A percentile compares a stretch with the other conserved stretches of the same genome.
phyloP scores from a whole-genome alignment of 163 green algal species.

The Chlamydomonas reinhardtii region DNA sequence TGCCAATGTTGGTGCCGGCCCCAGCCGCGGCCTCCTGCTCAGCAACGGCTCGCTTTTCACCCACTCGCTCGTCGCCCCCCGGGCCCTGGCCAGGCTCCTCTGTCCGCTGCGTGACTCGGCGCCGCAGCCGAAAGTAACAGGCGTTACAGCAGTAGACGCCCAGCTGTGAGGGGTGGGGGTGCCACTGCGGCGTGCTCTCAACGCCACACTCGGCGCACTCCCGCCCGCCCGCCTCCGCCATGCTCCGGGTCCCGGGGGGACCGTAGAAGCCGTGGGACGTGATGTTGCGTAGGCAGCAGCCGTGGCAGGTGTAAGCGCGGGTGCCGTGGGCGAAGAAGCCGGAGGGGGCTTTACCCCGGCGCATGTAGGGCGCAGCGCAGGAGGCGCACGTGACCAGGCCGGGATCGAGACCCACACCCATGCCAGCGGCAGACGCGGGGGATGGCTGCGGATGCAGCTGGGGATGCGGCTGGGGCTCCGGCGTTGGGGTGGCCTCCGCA shows the following conservation, averaged over 20 bases:
- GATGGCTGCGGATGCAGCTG: too few species aligned
- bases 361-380: neutral
- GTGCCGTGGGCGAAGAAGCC: conserved; percentile 11
- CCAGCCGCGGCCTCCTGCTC: too few species aligned
- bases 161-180: neutral
- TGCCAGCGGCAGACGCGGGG: too few species aligned
- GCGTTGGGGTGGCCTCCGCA: too few species aligned
- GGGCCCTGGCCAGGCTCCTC: too few species aligned
- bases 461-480: neutral
- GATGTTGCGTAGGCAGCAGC: neutral
- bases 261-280: neutral
- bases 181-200: neutral
- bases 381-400: neutral
- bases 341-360: neutral
- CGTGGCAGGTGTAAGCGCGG: conserved; percentile 9
- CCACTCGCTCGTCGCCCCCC: too few species aligned
- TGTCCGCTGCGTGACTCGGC: too few species aligned
- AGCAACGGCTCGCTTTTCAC: too few species aligned
- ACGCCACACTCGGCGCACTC: neutral
- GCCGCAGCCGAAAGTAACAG: neutral
- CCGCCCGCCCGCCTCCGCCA: conserved; percentile 8
- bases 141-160: neutral
- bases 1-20: too few species aligned
- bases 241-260: neutral
- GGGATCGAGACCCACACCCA: too few species aligned